A percentile compares a stretch with the other conserved stretches of the same genome.
phyloP scores from a whole-genome alignment of 495 filamentous ascomycete genomes.

The Bacidia gigantensis region DNA sequence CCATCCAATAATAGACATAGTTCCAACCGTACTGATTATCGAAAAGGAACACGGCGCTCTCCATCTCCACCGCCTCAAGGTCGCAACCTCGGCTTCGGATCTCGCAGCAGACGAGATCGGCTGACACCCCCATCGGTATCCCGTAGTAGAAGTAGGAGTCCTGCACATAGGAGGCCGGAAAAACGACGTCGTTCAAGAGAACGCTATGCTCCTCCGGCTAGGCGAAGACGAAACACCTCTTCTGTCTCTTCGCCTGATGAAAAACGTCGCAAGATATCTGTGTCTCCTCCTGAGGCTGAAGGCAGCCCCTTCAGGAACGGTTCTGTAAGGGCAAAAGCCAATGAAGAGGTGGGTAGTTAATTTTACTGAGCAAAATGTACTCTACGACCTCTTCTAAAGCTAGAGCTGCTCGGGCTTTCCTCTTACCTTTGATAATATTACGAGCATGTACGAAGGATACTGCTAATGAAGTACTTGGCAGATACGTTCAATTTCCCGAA shows the following conservation, averaged over 20 bases:
- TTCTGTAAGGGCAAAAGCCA: conserved; percentile 17
- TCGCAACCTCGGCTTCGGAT: conserved; percentile 31
- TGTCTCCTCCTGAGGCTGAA: conserved; percentile 40
- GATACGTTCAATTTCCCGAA: conserved; percentile 15
- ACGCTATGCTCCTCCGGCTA: conserved; percentile 37
- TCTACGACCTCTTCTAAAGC: too few species aligned
- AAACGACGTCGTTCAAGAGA: conserved; percentile 39
- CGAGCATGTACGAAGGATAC: too few species aligned
- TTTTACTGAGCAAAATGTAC: conserved; percentile 13
- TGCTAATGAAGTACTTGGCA: background rate
- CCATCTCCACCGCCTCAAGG: conserved; percentile 25
- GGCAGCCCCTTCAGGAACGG: conserved; percentile 16
- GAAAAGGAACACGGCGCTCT: conserved; percentile 27
- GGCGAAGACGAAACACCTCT: conserved; percentile 36
- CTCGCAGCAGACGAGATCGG: conserved; percentile 20
- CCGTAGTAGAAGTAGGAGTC: conserved; percentile 25
- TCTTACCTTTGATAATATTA: too few species aligned
- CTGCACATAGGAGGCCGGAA: conserved; percentile 25
- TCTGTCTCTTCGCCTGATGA: conserved; percentile 38
- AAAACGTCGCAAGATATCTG: conserved; percentile 43
- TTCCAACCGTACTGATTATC: conserved; percentile 36
- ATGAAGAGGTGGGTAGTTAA: conserved; percentile 39
- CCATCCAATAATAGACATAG: conserved; percentile 29
- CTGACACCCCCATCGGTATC: conserved; percentile 15
- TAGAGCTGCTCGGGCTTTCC: too few species aligned